phyloP scores from a whole-genome alignment of 805 yeast genomes.

The Candida broadrunensis region DNA sequence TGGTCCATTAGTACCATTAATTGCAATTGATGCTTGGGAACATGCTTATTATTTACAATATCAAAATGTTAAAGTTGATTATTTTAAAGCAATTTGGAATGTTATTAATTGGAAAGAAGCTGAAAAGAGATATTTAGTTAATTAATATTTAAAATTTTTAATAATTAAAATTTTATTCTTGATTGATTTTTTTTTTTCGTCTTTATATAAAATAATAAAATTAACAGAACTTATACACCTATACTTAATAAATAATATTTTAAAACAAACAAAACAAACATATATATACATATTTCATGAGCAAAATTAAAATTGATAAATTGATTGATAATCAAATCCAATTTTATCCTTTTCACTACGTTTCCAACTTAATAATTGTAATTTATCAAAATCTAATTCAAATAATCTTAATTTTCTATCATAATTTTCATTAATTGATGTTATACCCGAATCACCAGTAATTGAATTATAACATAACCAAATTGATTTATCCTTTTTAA shows the following conservation, averaged over 20 bases:
- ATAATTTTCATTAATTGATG: conserved; percentile 20
- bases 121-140: conserved; percentile 38
- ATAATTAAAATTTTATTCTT: no score
- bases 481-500: conserved; percentile 10
- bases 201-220: no score
- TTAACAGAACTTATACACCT: no score
- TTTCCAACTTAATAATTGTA: conserved; percentile 37
- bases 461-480: conserved; percentile 41
- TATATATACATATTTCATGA: no score
- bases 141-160: conserved; percentile 4
- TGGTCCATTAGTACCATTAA: conserved; percentile 41
- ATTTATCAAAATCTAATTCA: conserved; percentile 25
- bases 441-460: conserved; percentile 35
- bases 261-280: no score
- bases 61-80: conserved; percentile 49
- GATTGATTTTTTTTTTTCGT: no score
- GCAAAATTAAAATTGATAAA: conserved; percentile 5
- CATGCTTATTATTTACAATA: conserved; percentile 54
- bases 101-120: conserved; percentile 52
- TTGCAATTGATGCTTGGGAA: conserved; percentile 55
- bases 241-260: no score
- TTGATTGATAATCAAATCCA: conserved; percentile 27
- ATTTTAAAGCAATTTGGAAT: conserved; percentile 49
- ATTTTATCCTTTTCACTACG: conserved; percentile 19
- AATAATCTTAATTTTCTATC: conserved; percentile 33